Conservation (phyloP, 768 basidiomycete genomes). For the Russula vinacea region DNA sequence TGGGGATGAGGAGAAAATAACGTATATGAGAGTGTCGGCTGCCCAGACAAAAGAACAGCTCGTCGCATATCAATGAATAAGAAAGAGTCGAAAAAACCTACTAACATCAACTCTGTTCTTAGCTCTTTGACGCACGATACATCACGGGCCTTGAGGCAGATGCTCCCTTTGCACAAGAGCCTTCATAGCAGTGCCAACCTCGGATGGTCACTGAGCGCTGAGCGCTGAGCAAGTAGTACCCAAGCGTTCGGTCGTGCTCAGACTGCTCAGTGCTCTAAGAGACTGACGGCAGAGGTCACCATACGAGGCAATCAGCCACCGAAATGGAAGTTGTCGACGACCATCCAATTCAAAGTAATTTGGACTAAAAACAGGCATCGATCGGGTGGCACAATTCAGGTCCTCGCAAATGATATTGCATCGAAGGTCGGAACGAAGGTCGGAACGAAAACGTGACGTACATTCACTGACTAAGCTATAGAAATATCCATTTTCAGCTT, state of each 20-base stretch:
- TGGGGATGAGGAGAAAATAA: background rate
- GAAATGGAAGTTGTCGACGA: background rate
- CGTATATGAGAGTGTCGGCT: no score
- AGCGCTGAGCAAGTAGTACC: no score
- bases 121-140: no score
- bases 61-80: background rate
- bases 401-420: no score
- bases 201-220: background rate
- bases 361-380: no score
- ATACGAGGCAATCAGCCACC: background rate
- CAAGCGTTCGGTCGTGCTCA: background rate
- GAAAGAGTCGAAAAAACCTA: background rate
- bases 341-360: background rate
- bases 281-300: background rate
- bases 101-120: no score
- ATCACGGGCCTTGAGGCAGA: background rate
- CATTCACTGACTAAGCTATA: conserved; percentile 6
- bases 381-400: no score
- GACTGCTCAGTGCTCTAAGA: no score
- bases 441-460: background rate
- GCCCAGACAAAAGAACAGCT: background rate
- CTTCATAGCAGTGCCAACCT: background rate
- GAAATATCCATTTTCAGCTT: background rate
- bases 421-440: no score
- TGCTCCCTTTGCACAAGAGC: background rate